phyloP scores from a whole-genome alignment of 805 yeast species.

The Kazachstania kunashirensis region DNA sequence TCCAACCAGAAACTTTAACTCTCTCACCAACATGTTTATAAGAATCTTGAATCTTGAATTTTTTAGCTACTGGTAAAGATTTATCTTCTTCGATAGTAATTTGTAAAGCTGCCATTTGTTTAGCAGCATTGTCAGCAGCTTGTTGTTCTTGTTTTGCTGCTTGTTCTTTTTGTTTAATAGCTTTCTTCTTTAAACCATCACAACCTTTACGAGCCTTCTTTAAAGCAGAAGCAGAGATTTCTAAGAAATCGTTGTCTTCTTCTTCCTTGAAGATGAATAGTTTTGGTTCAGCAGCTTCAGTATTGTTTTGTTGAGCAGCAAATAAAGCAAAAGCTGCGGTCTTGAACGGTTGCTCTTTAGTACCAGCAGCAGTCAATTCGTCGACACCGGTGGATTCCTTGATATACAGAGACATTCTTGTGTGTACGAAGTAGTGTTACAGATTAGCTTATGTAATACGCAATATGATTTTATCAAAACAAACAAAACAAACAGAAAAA shows the following conservation, averaged over 20 bases:
- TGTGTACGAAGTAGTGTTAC: too few species aligned
- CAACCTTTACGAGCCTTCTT: slow-evolving; percentile 96
- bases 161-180: slow-evolving; percentile 44
- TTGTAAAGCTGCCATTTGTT: slow-evolving; percentile 68
- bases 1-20: slow-evolving; percentile 84
- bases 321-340: slow-evolving; percentile 73
- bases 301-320: slow-evolving; percentile 29
- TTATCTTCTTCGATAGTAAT: slow-evolving; percentile 65
- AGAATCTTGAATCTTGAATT: slow-evolving; percentile 52
- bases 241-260: slow-evolving; percentile 43
- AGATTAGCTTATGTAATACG: background rate
- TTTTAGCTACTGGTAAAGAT: slow-evolving; percentile 59
- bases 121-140: slow-evolving; percentile 63
- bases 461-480: too few species aligned
- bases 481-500: too few species aligned
- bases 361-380: slow-evolving; percentile 46
- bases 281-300: slow-evolving; percentile 33
- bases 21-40: slow-evolving; percentile 53
- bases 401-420: slow-evolving; percentile 44
- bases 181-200: slow-evolving; percentile 75
- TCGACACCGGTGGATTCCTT: slow-evolving; percentile 69
- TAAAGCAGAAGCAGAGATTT: slow-evolving; percentile 80
- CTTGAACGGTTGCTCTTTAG: slow-evolving; percentile 62
- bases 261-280: slow-evolving; percentile 42
- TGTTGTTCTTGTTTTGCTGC: slow-evolving; percentile 41